These are phyloP conservation scores for Clitoria ternatea DNA, from an alignment of 306 rosid genomes.

Conservation along the genomic window DNA sequence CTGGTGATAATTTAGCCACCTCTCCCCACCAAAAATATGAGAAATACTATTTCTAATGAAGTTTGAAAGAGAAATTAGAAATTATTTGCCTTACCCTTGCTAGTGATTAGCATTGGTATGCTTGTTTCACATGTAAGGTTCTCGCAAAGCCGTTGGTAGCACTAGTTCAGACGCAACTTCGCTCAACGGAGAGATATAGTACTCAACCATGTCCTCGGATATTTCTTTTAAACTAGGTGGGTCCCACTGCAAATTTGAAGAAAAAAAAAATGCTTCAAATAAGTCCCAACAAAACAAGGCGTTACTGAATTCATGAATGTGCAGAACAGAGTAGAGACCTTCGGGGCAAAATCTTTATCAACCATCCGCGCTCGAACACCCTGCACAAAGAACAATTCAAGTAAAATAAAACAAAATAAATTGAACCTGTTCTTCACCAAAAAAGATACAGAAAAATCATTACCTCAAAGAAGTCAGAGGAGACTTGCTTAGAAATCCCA, in stretches of 20 bases:
- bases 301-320: background rate
- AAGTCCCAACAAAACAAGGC: background rate
- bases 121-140: slow-evolving; percentile 59
- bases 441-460: slow-evolving; percentile 20
- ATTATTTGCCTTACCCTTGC: slow-evolving; percentile 20
- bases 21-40: background rate
- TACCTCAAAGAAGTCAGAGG: slow-evolving; percentile 84
- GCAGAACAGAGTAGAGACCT: slow-evolving; percentile 42
- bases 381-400: slow-evolving; percentile 31
- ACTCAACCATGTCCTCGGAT: slow-evolving; percentile 77
- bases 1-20: background rate
- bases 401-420: slow-evolving; percentile 3
- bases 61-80: background rate
- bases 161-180: slow-evolving; percentile 64
- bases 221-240: slow-evolving; percentile 70
- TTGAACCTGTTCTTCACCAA: background rate
- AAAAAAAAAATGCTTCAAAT: slow-evolving; percentile 9
- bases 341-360: slow-evolving; percentile 87
- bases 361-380: slow-evolving; percentile 88
- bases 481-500: slow-evolving; percentile 50
- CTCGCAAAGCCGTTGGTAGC: slow-evolving; percentile 70
- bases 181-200: slow-evolving; percentile 50
- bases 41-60: background rate
- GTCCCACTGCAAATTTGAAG: slow-evolving; percentile 70
- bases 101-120: slow-evolving; percentile 12